Evolutionary conservation across 768 basidiomycete species (phyloP).

Genomic region (Mycena latifolia): DNA sequence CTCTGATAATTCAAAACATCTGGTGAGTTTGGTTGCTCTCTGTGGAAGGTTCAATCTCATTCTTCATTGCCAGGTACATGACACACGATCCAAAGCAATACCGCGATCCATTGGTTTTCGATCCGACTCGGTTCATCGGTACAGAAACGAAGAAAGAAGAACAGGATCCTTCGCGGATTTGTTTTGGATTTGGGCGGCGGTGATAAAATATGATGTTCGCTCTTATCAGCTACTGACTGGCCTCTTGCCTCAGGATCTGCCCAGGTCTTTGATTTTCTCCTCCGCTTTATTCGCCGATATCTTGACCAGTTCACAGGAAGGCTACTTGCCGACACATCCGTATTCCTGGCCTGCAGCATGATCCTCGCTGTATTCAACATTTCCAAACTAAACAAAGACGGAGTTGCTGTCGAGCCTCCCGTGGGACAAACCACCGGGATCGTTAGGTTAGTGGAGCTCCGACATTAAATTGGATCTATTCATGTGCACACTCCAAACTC

Average conservation of each 20-base stretch:
- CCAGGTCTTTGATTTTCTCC: background rate
- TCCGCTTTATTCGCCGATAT: no score
- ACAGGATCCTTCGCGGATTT: conserved; percentile 49
- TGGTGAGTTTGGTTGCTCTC: conserved; percentile 33
- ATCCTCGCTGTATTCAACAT: conserved; percentile 43
- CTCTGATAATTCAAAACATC: conserved; percentile 41
- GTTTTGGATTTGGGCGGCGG: conserved; percentile 63
- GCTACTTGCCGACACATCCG: conserved; percentile 39
- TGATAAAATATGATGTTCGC: no score
- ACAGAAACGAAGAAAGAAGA: conserved; percentile 38
- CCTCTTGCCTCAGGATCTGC: conserved; percentile 7
- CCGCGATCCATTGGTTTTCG: conserved; percentile 37
- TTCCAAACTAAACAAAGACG: conserved; percentile 31
- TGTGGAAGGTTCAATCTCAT: background rate
- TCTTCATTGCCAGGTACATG: conserved; percentile 36
- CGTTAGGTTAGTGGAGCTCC: conserved; percentile 49
- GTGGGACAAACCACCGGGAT: conserved; percentile 51
- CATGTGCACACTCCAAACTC: background rate
- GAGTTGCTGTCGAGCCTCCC: conserved; percentile 32
- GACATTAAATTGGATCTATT: no score
- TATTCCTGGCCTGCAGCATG: conserved; percentile 41
- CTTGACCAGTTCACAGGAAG: conserved; percentile 33
- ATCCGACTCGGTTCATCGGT: conserved; percentile 37
- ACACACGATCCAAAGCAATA: conserved; percentile 38
- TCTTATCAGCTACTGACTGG: no score